Evolutionary conservation across 495 filamentous ascomycete species (phyloP).

Genomic region (Talaromyces thailandensis): DNA sequence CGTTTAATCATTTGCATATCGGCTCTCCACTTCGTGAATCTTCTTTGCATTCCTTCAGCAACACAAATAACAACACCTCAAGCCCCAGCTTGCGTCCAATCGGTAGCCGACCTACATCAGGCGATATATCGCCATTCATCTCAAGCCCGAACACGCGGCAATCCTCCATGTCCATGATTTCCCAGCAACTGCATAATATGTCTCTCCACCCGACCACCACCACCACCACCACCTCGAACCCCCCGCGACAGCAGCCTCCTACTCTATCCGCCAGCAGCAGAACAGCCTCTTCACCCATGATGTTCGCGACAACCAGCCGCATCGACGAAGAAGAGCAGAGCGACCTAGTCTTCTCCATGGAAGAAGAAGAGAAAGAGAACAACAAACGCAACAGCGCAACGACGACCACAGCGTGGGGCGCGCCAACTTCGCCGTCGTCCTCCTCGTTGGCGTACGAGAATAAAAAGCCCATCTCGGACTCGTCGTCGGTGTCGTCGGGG

Average conservation of each 20-base stretch:
- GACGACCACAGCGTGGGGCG: slow-evolving; percentile 12
- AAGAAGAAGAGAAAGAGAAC: slow-evolving; percentile 55
- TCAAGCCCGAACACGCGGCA: slow-evolving; percentile 50
- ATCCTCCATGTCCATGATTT: slow-evolving; percentile 57
- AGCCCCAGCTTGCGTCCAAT: slow-evolving; percentile 61
- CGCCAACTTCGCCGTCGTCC: neutral
- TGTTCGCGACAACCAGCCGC: slow-evolving; percentile 39
- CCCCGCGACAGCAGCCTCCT: slow-evolving; percentile 12
- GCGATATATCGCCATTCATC: slow-evolving; percentile 54
- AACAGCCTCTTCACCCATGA: slow-evolving; percentile 35
- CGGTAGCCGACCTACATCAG: slow-evolving; percentile 33
- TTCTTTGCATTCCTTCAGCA: slow-evolving; percentile 31
- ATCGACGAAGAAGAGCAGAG: slow-evolving; percentile 63
- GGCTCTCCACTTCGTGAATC: slow-evolving; percentile 93
- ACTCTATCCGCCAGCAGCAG: slow-evolving; percentile 29
- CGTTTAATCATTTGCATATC: slow-evolving; percentile 43
- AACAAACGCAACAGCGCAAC: slow-evolving; percentile 34
- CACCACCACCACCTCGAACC: slow-evolving; percentile 16
- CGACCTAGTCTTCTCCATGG: slow-evolving; percentile 75
- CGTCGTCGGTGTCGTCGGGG: neutral
- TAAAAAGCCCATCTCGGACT: neutral
- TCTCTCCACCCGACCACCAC: slow-evolving; percentile 30
- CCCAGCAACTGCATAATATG: slow-evolving; percentile 52
- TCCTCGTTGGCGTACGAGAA: neutral
- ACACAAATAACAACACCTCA: slow-evolving; percentile 15